Evolutionary conservation across 768 basidiomycete genomes (phyloP), one percentile per base, ranked within the genome.

Genomic region (Mycena galericulata): DNA sequence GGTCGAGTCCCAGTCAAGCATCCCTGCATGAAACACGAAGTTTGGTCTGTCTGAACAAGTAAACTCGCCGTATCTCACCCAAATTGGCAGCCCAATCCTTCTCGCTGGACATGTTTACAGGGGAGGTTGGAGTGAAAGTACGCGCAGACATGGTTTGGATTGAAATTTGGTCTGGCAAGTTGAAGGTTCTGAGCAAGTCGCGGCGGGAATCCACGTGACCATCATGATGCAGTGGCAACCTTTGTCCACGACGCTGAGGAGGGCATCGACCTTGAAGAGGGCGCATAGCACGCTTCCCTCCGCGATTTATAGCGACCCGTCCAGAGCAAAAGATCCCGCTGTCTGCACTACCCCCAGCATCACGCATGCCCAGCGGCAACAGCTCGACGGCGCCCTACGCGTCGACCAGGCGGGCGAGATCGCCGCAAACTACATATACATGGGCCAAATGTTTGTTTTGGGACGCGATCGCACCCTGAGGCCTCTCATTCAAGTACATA

Each of bases 401-500:
- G 94, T 99, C 24, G 97, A 99, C 81, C 96, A 98, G 72, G 97
- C 96, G 1, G 97, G 97, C 11, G 97, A 99, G 79, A 84, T 97
- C 43, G 97, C 96, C 1, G 97, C 97, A 22, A 98, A 98, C 81
- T 97, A 91, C 83, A 99, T 99, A 58, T 99, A 98, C 81, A 83
- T 85, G 73, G 97, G 97, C 6, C 97, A 98, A 77, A 82, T 92
- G 74, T 89, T 87, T 60, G 85, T 96, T 32, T 84, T 97, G 0
- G 86, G 91, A 36, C 79, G 82, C 29, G 88, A 95, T 74, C 80
- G 79, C 22, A 76, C 77, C 47, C 79, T 88, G 51, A 87, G 88
- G 27, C 81, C 88, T 55, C 77, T 98, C 56, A 92, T 98, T 69
- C 92, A 95, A 81, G 96, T 91, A 70, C 67, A 88, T 80, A 41